Evolutionary conservation across 495 filamentous ascomycete species (phyloP), one percentile per base, ranked within the genome.

Genomic region (Aspergillus mulundensis): DNA sequence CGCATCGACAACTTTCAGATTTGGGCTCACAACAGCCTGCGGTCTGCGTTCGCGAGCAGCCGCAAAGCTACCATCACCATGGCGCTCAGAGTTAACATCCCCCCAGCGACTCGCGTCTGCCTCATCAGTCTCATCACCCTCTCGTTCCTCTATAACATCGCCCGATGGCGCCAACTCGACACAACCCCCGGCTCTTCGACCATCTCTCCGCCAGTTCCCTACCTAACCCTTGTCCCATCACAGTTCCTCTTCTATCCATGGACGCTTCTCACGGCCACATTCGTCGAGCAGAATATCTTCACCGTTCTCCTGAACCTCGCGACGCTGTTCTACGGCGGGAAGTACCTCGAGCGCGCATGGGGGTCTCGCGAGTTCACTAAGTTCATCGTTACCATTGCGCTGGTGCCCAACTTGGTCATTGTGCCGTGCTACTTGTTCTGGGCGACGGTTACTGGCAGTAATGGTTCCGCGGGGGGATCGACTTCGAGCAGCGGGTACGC

Each of bases 311-410:
- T 97, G 49, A 90, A 92, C 54, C 86, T 81, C 11, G 75, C 85
- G 24, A 94, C 93, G 16, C 71, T 97, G 38, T 93, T 95, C 72
- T 90, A 96, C 77, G 95, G 91, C 19, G 94, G 95, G 7, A 85
- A 90, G 60, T 98, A 98, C 66, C 82, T 98, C 23, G 94, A 98
- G 74, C 83, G 94, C 60, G 94, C 95, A 44, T 98, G 94, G 94
- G 87, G 90, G 25, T 90, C 89, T n/a, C 81, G 79, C 40, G 94
- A 97, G 69, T 91, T 97, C 66, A 89, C 81, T 61, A 96, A 93
- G 68, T 97, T 97, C 72, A 79, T 97, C 16, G 74, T 91, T 23
- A 77, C 94, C 56, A 77, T 87, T 45, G 77, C 87, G 14, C 68
- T 95, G 60, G 77, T 96, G 47, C 91, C 95, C 14, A 97, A 97